Evolutionary conservation across 148 eudicot genomes (phyloP), one percentile per base, ranked within the genome.

Genomic region (Heliamphora exappendiculata): DNA sequence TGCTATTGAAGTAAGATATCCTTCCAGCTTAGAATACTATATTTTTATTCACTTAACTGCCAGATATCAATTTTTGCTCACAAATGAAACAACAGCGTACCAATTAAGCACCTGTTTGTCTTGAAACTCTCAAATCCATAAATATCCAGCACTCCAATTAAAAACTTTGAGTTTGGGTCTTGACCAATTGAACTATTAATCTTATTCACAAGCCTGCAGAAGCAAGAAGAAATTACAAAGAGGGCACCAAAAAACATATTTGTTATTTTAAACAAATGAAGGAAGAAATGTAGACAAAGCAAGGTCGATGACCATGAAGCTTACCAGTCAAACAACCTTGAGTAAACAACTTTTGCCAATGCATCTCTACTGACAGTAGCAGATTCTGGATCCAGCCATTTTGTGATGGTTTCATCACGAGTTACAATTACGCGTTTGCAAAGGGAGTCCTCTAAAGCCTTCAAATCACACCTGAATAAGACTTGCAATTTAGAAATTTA

Each of bases 61-160:
- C 53, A 28, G 12, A 26, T 70, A 28, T 68, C 81, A 49, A 31
- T 72, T 69, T 77, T 76, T 70, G 79, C 33, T 45, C 78, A 82
- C 74, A 66, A 67, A 83, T 79, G n/a, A 75, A 73, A 54, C 75
- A 77, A 87, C 83, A 86, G 88, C 85, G 70, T 81, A 85, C 85
- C 79, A 67, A 78, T 75, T 78, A 89, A 84, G 91, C 91, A 95
- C 99, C 99, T 95, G 94, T 95, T 95, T 84, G 91, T 92, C 90
- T 95, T 95, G 93, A 95, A 95, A 87, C 99, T 95, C 87, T 95
- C 99, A 86, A 95, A 92, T 72, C 97, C 99, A 75, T 95, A 95
- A 9, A 95, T 95, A 83, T 95, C 99, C 81, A 95, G 86, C 70
- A 95, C 99, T 74, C 99, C 99, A 77, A 95, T 95, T 54, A 89